Percentiles rank a stretch among this genome's conserved stretches.
Evolutionary conservation across 1,284 basidiomycete species (phyloP).

Genomic region (Ustilago loliicola): DNA sequence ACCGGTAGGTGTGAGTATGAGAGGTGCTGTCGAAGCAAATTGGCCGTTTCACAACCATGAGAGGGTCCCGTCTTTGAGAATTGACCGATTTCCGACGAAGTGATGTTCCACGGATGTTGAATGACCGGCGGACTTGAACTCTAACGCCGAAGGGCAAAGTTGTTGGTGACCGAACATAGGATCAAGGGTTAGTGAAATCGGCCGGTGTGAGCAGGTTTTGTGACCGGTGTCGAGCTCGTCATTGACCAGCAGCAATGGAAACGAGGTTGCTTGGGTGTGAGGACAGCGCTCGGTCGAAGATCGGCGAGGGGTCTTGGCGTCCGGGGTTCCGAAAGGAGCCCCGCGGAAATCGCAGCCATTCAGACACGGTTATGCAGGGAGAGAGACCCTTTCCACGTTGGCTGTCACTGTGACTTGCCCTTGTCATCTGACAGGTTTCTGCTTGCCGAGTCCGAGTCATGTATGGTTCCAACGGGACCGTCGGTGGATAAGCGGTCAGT

Average conservation of each 20-base stretch:
- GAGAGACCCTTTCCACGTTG: background rate
- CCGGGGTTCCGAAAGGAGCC: background rate
- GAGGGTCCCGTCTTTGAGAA: background rate
- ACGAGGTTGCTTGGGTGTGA: background rate
- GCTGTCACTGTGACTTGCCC: background rate
- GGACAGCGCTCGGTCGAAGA: background rate
- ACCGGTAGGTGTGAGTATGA: background rate
- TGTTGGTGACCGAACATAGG: background rate
- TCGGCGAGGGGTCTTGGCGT: slow-evolving; percentile 3
- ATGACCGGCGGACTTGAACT: background rate
- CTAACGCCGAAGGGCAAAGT: background rate
- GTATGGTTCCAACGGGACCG: background rate
- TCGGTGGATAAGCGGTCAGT: background rate
- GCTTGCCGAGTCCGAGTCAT: background rate
- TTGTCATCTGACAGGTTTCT: background rate
- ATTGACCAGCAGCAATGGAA: background rate
- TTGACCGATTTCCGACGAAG: background rate
- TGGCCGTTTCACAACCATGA: background rate
- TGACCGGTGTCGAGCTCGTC: background rate
- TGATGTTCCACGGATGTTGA: background rate
- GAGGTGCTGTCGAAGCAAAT: background rate
- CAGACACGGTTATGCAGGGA: background rate
- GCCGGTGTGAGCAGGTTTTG: background rate
- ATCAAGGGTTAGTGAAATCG: background rate
- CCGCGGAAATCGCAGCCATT: background rate